Base-by-base conservation (phyloP, 2,329 filamentous ascomycete species). In the Knufia fluminis region DNA sequence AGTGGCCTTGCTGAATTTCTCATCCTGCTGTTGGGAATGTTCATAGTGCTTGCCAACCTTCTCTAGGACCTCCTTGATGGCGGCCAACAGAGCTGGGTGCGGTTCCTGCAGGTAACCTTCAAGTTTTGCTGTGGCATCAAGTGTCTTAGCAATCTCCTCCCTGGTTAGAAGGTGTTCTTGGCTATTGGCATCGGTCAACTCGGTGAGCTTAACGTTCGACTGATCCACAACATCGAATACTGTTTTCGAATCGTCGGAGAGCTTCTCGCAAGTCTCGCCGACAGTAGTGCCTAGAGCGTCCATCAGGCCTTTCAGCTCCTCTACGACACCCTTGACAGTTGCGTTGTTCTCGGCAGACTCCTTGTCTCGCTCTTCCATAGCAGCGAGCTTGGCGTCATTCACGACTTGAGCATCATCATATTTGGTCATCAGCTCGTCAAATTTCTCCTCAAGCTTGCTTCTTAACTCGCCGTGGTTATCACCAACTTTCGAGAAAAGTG, bases 31-130 rank as follows among this genome's bases (percentile, higher is more conserved):
- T 66, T 90, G 88, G 12, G 88, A 85, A 62, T 94, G 86, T 58
- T 94, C 88, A 60, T 85, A 95, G 64, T 97, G 90, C 62, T 94
- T 80, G 20, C 81, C 84, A 48, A 95, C 86, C 20, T 94, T 75
- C 6, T 80, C 73, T 33, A 94, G 75, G n/a, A 97, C 81, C 60
- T 96, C 86, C 59, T 88, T 85, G 56, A 98, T 79, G 0, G 86
- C 80, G 47, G 91, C 83, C 50, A 96, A 77, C 57, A 97, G 85
- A 68, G 94, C 85, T 1, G 92, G 92, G 59, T 96, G 85, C 56
- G 85, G 84, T 64, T 96, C 89, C 7, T 78, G 78, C 24, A 94
- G 77, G 51, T 92, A 82, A 52, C 77, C 83, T 61, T 94, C 85
- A 1, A 97, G 72, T 20, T 80, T 81, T 57, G 86, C 83, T 14